Conservation (phyloP, 805 yeast genomes). For the Cyberlindnera americana region DNA sequence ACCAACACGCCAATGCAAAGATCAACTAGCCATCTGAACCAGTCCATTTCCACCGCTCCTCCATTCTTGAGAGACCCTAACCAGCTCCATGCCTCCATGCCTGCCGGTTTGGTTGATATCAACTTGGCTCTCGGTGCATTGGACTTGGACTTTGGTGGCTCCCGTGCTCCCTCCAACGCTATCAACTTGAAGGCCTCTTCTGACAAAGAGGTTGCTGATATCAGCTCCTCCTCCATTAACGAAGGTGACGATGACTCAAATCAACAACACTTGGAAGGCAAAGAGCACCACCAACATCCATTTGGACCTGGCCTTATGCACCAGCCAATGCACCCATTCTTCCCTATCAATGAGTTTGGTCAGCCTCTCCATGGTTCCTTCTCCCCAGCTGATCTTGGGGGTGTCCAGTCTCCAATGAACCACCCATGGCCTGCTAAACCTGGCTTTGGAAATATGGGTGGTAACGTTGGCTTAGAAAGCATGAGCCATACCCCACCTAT, state of each 20-base stretch:
- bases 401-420: slow-evolving; percentile 15
- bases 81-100: slow-evolving; percentile 12
- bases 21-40: slow-evolving; percentile 19
- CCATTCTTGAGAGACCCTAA: slow-evolving; percentile 22
- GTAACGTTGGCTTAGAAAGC: slow-evolving; percentile 14
- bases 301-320: slow-evolving; percentile 20
- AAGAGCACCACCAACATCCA: slow-evolving; percentile 10
- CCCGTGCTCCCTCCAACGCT: slow-evolving; percentile 1
- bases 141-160: slow-evolving; percentile 23
- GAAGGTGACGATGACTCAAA: slow-evolving; percentile 9
- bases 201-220: slow-evolving; percentile 6
- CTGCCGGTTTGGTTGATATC: slow-evolving; percentile 23
- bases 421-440: slow-evolving; percentile 26
- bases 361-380: slow-evolving; percentile 25
- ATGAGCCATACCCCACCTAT: slow-evolving; percentile 24
- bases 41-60: slow-evolving; percentile 24
- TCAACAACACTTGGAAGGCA: neutral
- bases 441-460: slow-evolving; percentile 19
- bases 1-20: slow-evolving; percentile 25
- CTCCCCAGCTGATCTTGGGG: slow-evolving; percentile 18
- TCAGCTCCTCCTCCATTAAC: slow-evolving; percentile 5
- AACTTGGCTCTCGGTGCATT: slow-evolving; percentile 27
- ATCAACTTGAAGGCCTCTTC: slow-evolving; percentile 1
- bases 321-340: slow-evolving; percentile 27
- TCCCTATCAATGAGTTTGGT: slow-evolving; percentile 29